Evolutionary conservation across 139 green algal species (phyloP).

Genomic region (Microglena sp.): DNA sequence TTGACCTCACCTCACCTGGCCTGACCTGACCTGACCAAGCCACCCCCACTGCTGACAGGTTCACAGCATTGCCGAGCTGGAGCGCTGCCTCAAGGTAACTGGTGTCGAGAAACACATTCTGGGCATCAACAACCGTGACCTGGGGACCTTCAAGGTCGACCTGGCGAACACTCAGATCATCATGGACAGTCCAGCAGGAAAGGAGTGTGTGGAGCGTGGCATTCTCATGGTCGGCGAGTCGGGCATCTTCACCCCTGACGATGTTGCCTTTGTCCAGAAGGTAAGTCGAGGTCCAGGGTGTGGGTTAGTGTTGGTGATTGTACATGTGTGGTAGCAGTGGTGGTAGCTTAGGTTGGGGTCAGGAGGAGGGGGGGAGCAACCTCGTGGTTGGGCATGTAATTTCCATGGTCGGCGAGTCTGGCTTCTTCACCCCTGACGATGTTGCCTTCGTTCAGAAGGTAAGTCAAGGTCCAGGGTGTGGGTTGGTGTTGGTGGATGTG

Average conservation of each 20-base stretch:
- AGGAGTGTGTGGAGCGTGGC: slow-evolving; percentile 34
- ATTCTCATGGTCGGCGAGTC: slow-evolving; percentile 91
- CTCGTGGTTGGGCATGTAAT: slow-evolving; percentile 65
- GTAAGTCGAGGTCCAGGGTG: too few relatives aligned
- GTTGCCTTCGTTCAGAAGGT: slow-evolving; percentile 73
- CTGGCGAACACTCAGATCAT: slow-evolving; percentile 13
- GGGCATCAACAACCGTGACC: slow-evolving; percentile 98
- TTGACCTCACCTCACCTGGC: neutral
- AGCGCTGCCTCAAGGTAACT: slow-evolving; percentile 76
- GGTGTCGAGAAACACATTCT: slow-evolving; percentile 74
- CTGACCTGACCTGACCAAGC: too few relatives aligned
- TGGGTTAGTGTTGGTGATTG: too few relatives aligned
- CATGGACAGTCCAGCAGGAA: slow-evolving; percentile 10
- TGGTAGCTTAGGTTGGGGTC: too few relatives aligned
- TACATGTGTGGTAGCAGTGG: too few relatives aligned
- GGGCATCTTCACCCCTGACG: slow-evolving; percentile 92
- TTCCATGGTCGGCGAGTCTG: slow-evolving; percentile 87
- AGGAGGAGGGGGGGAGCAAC: too few relatives aligned
- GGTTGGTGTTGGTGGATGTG: too few relatives aligned
- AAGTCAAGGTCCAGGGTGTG: too few relatives aligned
- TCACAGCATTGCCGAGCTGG: slow-evolving; percentile 84
- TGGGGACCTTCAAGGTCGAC: slow-evolving; percentile 83
- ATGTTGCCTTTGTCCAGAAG: slow-evolving; percentile 80
- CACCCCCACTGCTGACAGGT: too few relatives aligned
- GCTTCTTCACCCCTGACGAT: slow-evolving; percentile 94